Conservation (phyloP, 768 basidiomycete species). For the Amanita fuliginea region DNA sequence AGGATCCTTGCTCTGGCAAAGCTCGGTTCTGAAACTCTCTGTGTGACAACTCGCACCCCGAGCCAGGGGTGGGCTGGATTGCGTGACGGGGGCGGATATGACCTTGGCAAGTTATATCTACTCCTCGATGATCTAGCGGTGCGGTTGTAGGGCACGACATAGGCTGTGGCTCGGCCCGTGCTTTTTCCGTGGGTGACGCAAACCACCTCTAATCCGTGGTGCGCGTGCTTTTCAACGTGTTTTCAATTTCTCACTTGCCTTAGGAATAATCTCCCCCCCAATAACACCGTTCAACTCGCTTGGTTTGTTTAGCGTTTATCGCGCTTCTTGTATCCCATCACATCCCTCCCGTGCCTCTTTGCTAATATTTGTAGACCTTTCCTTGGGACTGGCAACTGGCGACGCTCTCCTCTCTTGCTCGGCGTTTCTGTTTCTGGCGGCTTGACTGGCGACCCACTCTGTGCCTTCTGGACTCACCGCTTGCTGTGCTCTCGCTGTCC, state of each 20-base stretch:
- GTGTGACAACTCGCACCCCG: slow-evolving; percentile 6
- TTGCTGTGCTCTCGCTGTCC: no score
- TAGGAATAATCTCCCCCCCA: background rate
- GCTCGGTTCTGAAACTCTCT: slow-evolving; percentile 5
- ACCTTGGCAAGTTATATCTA: background rate
- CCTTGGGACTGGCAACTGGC: background rate
- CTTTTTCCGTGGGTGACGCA: background rate
- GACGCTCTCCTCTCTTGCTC: background rate
- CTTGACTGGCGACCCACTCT: no score
- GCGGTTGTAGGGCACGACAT: background rate
- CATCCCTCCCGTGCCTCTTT: no score
- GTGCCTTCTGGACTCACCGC: no score
- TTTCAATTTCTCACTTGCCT: background rate
- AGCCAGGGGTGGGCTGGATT: background rate
- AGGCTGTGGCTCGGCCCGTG: background rate
- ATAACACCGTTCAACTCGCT: no score
- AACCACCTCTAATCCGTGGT: background rate
- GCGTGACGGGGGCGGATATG: background rate
- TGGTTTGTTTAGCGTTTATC: no score
- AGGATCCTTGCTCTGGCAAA: background rate
- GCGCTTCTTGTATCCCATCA: no score
- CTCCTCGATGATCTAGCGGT: background rate
- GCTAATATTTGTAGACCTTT: no score
- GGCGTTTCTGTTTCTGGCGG: background rate
- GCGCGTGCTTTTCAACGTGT: background rate